Base-by-base conservation (phyloP, 2,329 filamentous ascomycete species). In the Daldinia sp. region DNA sequence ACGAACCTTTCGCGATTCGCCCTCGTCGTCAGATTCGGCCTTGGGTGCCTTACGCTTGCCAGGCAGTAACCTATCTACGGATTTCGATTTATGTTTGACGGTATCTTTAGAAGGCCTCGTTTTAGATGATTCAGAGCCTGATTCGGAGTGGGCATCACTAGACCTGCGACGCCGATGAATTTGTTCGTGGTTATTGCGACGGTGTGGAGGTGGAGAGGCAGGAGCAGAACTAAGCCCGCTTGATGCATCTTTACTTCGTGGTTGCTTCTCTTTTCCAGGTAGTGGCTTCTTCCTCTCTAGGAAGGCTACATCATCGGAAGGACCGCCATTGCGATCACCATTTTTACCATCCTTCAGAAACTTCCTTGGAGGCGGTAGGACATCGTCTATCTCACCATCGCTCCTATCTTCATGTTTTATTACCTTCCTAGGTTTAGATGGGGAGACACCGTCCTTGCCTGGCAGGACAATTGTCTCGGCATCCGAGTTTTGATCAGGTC, bases 391-490 rank as follows among this genome's bases (percentile, higher is more conserved):
- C 63, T 87, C 85, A 58, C 82, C 81, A 59, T 87, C 86, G 69
- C 83, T 85, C 71, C 81, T 84, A 72, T 88, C 86, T 73, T 90
- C 88, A 67, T 89, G 85, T 73, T 88, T 89, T 71, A 85, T 83
- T 47, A 85, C 80, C 76, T 89, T 89, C 61, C 86, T 83, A 61
- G 81, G 80, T 75, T 89, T 89, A 61, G 86, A 85, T 0, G 86
- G 87, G 21, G 87, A 89, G 70, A 86, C 80, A 35, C 85, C 86
- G 73, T 89, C 85, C 72, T 89, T 90, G 25, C 86, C 86, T 9
- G 87, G 83, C 30, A 90, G 76, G 32, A 91, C 88, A 64, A 91
- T 89, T 11, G 89, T 91, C 77, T 91, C 89, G 49, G 89, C 88
- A 72, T 91, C 89, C 1, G 89, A 91, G 70, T 89, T 87, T 71